Evolutionary conservation across 805 yeast species (phyloP).

Genomic region (Isabelozyma gotoi): DNA sequence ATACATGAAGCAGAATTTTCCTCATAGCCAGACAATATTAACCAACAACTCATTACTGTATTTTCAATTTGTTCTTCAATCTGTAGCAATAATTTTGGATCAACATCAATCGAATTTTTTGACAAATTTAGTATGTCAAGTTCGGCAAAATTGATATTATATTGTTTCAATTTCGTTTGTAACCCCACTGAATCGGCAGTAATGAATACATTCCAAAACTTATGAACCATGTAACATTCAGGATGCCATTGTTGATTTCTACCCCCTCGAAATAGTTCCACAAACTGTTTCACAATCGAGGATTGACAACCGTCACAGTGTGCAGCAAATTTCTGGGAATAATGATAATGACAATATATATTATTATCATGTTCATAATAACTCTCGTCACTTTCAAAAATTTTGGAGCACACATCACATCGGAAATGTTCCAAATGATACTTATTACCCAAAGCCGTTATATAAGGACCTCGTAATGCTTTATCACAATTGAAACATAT

Average conservation of each 20-base stretch:
- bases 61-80: conserved; percentile 66
- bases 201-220: conserved; percentile 90
- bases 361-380: conserved; percentile 83
- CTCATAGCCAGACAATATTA: conserved; percentile 82
- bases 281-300: conserved; percentile 91
- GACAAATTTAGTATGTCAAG: conserved; percentile 18
- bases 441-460: conserved; percentile 87
- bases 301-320: conserved; percentile 92
- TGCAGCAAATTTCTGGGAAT: conserved; percentile 80
- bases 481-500: conserved; percentile 84
- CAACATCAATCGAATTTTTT: conserved; percentile 11
- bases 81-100: conserved; percentile 49
- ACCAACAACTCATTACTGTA: conserved; percentile 71
- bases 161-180: conserved; percentile 10
- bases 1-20: conserved; percentile 87
- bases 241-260: conserved; percentile 98
- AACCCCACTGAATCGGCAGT: conserved; percentile 60
- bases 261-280: conserved; percentile 88
- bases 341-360: conserved; percentile 90
- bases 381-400: conserved; percentile 88
- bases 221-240: conserved; percentile 96
- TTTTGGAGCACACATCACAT: conserved; percentile 81
- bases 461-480: conserved; percentile 89
- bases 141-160: conserved; percentile 13
- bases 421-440: conserved; percentile 95